Evolutionary conservation across 2,329 filamentous ascomycete genomes (phyloP).

Genomic region (Chrysoporthe deuterocubensis): DNA sequence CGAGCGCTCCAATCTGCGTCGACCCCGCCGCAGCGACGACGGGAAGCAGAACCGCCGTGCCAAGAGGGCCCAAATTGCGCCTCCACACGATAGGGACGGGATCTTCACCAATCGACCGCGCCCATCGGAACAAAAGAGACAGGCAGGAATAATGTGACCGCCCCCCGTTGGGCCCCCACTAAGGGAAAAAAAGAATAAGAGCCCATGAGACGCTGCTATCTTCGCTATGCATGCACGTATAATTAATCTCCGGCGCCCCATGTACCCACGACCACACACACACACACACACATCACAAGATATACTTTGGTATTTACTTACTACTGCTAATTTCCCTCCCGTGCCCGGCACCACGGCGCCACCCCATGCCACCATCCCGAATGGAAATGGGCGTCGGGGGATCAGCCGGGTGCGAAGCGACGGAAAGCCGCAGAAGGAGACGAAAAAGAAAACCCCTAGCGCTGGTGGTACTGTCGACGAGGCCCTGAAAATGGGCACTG

Average conservation of each 20-base stretch:
- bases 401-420: background rate
- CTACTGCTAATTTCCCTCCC: background rate
- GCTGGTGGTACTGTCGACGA: background rate
- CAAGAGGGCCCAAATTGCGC: no score
- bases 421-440: background rate
- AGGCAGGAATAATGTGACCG: no score
- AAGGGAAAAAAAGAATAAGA: background rate
- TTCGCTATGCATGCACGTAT: background rate
- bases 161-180: no score
- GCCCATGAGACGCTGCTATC: background rate
- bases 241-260: background rate
- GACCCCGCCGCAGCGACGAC: no score
- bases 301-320: no score
- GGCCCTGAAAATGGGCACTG: background rate
- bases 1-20: no score
- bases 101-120: no score
- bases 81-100: no score
- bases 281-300: no score
- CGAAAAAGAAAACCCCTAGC: background rate
- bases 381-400: background rate
- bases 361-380: background rate
- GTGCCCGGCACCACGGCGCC: background rate
- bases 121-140: no score
- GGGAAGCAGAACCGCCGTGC: no score
- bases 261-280: no score